Evolutionary conservation across 2,329 filamentous ascomycete species (phyloP).

Genomic region (Claviceps sp.): DNA sequence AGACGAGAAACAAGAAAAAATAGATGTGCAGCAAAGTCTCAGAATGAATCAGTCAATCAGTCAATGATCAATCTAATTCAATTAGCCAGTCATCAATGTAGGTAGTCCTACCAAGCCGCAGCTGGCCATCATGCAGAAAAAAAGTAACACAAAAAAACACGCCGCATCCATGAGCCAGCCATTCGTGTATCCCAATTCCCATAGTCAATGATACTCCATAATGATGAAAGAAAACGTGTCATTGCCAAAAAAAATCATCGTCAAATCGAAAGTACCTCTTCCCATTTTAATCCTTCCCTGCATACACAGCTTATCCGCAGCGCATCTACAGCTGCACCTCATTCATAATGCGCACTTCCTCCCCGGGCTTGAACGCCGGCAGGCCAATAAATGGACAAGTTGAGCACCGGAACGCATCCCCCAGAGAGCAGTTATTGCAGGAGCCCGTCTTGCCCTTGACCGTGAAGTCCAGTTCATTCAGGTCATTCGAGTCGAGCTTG

Average conservation of each 20-base stretch:
- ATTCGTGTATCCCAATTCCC: neutral
- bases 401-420: conserved; percentile 73
- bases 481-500: conserved; percentile 62
- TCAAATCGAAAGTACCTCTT: neutral
- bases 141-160: neutral
- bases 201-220: too few relatives aligned
- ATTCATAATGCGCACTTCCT: conserved; percentile 81
- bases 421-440: conserved; percentile 86
- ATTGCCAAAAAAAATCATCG: neutral
- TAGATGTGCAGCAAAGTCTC: too few relatives aligned
- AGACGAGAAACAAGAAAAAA: too few relatives aligned
- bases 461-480: conserved; percentile 85
- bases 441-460: conserved; percentile 94
- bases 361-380: conserved; percentile 91
- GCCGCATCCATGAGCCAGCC: conserved; percentile 2
- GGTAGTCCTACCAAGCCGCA: neutral
- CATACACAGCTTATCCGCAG: too few relatives aligned
- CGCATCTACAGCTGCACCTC: conserved; percentile 60
- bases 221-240: neutral
- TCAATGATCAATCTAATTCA: neutral
- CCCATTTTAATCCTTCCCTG: neutral
- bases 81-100: neutral
- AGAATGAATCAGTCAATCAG: too few relatives aligned
- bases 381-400: conserved; percentile 74
- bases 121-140: neutral